phyloP scores from a whole-genome alignment of 495 filamentous ascomycete species.

The Neurospora tetraspora region DNA sequence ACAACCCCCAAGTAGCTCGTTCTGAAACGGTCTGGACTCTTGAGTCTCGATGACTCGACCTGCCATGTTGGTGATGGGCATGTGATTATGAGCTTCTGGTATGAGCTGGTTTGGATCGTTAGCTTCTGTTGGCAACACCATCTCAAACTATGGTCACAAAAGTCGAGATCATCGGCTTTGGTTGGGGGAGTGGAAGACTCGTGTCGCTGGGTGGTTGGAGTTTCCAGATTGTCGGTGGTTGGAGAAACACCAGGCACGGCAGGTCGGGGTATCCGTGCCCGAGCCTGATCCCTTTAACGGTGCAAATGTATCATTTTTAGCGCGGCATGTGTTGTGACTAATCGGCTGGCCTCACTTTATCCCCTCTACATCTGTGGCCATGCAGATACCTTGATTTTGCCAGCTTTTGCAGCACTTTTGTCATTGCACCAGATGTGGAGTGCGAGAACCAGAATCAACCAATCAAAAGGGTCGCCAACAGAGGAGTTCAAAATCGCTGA shows the following conservation, averaged over 20 bases:
- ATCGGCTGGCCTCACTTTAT: background rate
- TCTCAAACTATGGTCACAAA: background rate
- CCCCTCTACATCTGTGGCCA: background rate
- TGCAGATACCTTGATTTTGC: background rate
- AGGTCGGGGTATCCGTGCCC: background rate
- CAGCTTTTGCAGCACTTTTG: background rate
- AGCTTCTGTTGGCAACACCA: background rate
- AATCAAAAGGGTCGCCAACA: too few species aligned
- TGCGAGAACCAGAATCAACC: too few species aligned
- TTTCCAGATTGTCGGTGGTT: background rate
- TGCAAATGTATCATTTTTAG: background rate
- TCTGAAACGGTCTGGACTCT: background rate
- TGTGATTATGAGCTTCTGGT: background rate
- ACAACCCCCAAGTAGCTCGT: too few species aligned
- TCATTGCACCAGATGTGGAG: background rate
- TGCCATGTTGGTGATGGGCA: background rate
- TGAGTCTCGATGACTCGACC: background rate
- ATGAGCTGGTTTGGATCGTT: background rate
- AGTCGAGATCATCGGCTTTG: background rate
- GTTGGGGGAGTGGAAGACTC: background rate
- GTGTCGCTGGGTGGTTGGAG: background rate
- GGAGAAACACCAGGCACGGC: background rate
- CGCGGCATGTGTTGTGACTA: too few species aligned
- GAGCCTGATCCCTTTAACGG: background rate
- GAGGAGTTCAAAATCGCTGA: too few species aligned